phyloP scores from a whole-genome alignment of 345 rosid species.

The Heritiera fomes region DNA sequence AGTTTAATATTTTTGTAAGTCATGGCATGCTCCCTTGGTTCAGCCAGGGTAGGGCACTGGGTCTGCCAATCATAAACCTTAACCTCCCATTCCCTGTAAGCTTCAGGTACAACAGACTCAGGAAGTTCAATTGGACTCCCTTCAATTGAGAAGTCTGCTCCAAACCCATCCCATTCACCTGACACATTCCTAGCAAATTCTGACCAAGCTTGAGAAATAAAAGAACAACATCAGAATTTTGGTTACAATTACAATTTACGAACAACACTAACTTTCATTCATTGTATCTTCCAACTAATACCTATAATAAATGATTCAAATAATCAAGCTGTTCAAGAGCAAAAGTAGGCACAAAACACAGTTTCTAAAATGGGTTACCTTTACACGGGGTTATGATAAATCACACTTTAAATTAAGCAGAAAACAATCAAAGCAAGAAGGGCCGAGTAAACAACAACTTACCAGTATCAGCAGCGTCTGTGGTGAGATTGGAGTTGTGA shows the following conservation, averaged over 20 bases:
- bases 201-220: conserved; percentile 49
- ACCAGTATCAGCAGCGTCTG: conserved; percentile 18
- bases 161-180: conserved; percentile 98
- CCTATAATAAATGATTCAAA: background rate
- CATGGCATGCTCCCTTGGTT: conserved; percentile 38
- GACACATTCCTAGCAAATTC: conserved; percentile 74
- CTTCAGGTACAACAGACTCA: conserved; percentile 84
- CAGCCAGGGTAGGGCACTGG: conserved; percentile 90
- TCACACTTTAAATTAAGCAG: background rate
- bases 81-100: conserved; percentile 95
- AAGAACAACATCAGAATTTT: background rate
- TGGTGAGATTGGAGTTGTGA: conserved; percentile 22
- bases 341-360: conserved; percentile 4
- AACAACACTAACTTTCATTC: conserved; percentile 3
- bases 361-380: conserved; percentile 13
- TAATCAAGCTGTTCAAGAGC: background rate
- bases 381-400: conserved; percentile 15
- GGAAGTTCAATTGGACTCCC: conserved; percentile 83
- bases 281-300: background rate
- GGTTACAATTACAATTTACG: conserved; percentile 15
- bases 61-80: conserved; percentile 98
- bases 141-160: conserved; percentile 74
- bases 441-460: conserved; percentile 16
- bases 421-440: conserved; percentile 17
- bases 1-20: conserved; percentile 68